Base-by-base conservation (phyloP, 106 monocot genomes). In the Xerophyta viscosa region DNA sequence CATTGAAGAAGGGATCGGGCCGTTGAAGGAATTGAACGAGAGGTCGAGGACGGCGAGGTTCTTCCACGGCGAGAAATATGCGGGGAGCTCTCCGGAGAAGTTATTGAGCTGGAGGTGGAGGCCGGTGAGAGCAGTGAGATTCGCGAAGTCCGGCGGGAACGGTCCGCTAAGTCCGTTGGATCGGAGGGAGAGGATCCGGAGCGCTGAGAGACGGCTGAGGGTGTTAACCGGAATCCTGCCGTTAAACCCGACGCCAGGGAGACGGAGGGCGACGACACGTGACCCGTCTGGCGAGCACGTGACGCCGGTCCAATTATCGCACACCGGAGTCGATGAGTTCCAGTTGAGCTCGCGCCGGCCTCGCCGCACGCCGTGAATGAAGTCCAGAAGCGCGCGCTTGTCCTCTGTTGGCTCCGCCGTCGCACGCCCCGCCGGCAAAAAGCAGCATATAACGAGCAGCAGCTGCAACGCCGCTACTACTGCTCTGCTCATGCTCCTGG, bases 21-120 rank as follows among this genome's bases (percentile, higher is more conserved):
- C 86, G 17, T 59, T 67, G 41, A 92, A 92, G 24, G 15, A 10
- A 24, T 92, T 92, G 65, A 61, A 76, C 0, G 86, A 86, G 46
- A 92, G 82, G 50, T 92, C 67, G 27, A 92, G 52, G n/a, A 48
- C 67, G 13, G 78, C 73, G 6, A 92, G 68, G 18, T 76, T 79
- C 42, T 49, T 55, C 73, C 69, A 76, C 2, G 9, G 2, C 0
- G 67, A 70, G 54, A 92, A 49, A 30, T 82, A n/a, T n/a, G n/a
- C 56, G 23, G 86, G 82, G 0, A 92, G 61, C 1, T 75, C 52
- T 6, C 91, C 86, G 36, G 75, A 64, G 43, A 92, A 70, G 48
- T 43, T 10, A 69, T 92, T 92, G 51, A 67, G 30, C 56, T 92
- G 91, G 51, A 92, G 75, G 58, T 92, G 91, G 39, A 92, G 79